Conservation (phyloP, 2,329 filamentous ascomycete genomes). For the Alternaria metachromatica region DNA sequence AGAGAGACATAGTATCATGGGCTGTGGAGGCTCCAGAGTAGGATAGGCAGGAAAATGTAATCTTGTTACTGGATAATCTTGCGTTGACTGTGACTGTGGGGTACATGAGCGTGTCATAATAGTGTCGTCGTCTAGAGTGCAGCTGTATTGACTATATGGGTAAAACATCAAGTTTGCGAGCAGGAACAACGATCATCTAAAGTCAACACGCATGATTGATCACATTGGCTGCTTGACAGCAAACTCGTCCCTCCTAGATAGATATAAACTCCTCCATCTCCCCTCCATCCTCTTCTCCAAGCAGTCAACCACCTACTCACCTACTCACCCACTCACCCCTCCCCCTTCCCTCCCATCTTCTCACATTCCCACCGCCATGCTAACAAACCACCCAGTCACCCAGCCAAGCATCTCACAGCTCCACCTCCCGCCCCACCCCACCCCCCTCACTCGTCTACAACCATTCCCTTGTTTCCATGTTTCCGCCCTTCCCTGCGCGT, state of each 20-base stretch:
- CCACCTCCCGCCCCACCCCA: too few species aligned
- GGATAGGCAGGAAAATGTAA: neutral
- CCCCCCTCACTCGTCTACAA: too few species aligned
- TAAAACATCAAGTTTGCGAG: neutral
- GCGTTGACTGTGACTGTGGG: neutral
- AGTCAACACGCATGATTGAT: neutral
- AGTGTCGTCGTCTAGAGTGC: neutral
- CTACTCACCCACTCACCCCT: neutral
- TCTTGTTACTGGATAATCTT: neutral
- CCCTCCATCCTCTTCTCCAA: neutral
- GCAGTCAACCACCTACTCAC: neutral
- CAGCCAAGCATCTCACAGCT: too few species aligned
- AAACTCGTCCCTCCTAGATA: neutral
- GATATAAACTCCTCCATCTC: neutral
- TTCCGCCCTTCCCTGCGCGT: too few species aligned
- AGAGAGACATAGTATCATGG: neutral
- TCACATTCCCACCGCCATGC: neutral
- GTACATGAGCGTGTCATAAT: rapidly evolving
- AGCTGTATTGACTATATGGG: neutral
- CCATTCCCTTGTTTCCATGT: too few species aligned
- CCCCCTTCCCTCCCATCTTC: neutral
- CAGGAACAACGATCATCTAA: neutral
- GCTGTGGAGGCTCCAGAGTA: neutral
- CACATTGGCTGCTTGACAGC: neutral
- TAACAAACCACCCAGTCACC: neutral